Evolutionary conservation across 257 asterid species (phyloP), one percentile per base, ranked within the genome.

Genomic region (Coffea canephora): DNA sequence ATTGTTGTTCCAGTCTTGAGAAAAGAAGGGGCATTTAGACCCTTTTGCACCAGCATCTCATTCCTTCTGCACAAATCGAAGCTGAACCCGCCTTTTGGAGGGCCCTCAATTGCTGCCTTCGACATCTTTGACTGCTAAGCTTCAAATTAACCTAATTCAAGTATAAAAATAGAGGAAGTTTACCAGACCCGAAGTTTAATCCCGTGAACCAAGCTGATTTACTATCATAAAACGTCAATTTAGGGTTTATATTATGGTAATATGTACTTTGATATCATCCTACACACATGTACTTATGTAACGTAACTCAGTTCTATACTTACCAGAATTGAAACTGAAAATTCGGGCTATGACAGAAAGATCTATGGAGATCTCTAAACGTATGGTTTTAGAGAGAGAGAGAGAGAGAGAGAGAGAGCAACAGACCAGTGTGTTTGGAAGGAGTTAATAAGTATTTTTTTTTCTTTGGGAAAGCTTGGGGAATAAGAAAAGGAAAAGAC

Each of bases 1-100:
- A 95, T 95, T 50, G 98, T 95, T 61, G 99, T 95, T 66, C 99
- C 99, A 69, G 99, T 95, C 88, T 95, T 95, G 74, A 95, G 96
- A 81, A 84, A 95, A 16, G 91, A 83, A 18, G 96, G 89, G 67
- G 76, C 66, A 74, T 88, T 86, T 77, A 90, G 86, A 84, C 98
- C 98, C 86, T 93, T 93, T 50, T 87, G 86, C 75, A 50, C 84
- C 54, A 95, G 96, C 98, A 95, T 95, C 39, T 82, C 91, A 80
- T 95, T 95, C 89, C 99, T 91, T 80, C 75, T 87, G 89, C 98
- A 95, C 69, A 91, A 85, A 88, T 95, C 96, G 87, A 91, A 93
- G 50, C 91, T 90, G 36, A 95, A 91, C 13, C 97, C 98, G 55
- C 97, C 98, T n/a, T 82, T 83, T 45, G 76, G 83, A 23, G 90